These are phyloP conservation scores for Passiflora organensis DNA, from an alignment of 345 rosid genomes.

Conservation along the genomic window DNA sequence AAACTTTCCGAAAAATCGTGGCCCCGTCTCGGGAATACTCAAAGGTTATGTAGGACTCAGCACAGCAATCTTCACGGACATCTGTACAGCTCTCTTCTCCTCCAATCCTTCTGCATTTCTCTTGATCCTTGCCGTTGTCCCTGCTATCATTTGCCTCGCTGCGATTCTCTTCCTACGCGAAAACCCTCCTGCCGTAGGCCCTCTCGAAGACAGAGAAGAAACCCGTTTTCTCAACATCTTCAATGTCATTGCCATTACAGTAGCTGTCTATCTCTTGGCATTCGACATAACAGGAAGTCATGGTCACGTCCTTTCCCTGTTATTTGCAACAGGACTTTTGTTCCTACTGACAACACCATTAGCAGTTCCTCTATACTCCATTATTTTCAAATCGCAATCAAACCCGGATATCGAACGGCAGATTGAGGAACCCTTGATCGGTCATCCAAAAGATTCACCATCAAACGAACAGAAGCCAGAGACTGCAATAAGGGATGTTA, in stretches of 20 bases:
- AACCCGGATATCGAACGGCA: slow-evolving; percentile 32
- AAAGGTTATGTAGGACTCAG: slow-evolving; percentile 63
- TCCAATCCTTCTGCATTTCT: slow-evolving; percentile 43
- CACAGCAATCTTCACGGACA: slow-evolving; percentile 57
- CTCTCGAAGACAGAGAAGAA: slow-evolving; percentile 33
- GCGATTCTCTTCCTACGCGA: slow-evolving; percentile 46
- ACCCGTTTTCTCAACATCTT: slow-evolving; percentile 32
- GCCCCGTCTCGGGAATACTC: slow-evolving; percentile 54
- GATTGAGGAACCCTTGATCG: slow-evolving; percentile 37
- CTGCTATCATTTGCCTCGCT: slow-evolving; percentile 41
- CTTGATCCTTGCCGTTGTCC: slow-evolving; percentile 46
- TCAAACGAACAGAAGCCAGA: slow-evolving; percentile 12
- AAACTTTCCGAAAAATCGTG: slow-evolving; percentile 53
- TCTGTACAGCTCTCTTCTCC: slow-evolving; percentile 49
- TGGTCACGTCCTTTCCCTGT: slow-evolving; percentile 29
- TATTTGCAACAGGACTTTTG: slow-evolving; percentile 40
- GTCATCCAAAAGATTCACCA: slow-evolving; percentile 3
- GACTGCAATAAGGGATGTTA: not conserved
- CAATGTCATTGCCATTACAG: slow-evolving; percentile 39
- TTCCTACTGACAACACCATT: slow-evolving; percentile 42
- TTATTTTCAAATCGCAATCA: slow-evolving; percentile 9
- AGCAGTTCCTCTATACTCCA: slow-evolving; percentile 36
- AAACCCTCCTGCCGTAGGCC: slow-evolving; percentile 21
- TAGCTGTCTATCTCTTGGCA: slow-evolving; percentile 47
- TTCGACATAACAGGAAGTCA: slow-evolving; percentile 45